These are phyloP conservation scores for Mallotus repandus DNA, from an alignment of 441 rosid genomes.

Conservation along the genomic window DNA sequence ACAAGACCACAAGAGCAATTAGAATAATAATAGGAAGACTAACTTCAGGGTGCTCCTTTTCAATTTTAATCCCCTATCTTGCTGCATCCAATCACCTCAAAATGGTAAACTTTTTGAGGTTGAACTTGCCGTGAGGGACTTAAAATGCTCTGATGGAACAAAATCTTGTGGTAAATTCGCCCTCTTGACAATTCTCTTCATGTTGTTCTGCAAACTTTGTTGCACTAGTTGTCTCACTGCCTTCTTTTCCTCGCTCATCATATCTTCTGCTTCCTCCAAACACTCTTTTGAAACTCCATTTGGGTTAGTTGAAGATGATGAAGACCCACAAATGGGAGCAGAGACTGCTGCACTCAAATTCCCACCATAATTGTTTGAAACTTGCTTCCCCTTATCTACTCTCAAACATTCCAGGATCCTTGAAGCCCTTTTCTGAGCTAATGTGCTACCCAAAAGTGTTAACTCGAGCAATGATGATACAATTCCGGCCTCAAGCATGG, in stretches of 20 bases:
- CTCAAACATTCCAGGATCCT: conserved; percentile 81
- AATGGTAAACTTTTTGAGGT: conserved; percentile 97
- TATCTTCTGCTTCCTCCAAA: conserved; percentile 52
- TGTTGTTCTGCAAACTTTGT: conserved; percentile 92
- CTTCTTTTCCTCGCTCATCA: conserved; percentile 98
- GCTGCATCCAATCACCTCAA: conserved; percentile 38
- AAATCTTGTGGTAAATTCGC: conserved; percentile 97
- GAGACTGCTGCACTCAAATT: conserved; percentile 62
- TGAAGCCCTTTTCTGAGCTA: conserved; percentile 95
- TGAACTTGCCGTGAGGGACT: conserved; percentile 75
- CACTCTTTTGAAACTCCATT: conserved; percentile 43
- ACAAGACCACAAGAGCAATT: conserved; percentile 7
- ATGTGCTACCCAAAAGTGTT: conserved; percentile 83
- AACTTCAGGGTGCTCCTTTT: conserved; percentile 31
- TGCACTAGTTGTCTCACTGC: conserved; percentile 94
- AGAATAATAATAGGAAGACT: conserved; percentile 33
- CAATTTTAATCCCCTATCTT: conserved; percentile 11
- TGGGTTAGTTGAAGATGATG: conserved; percentile 44
- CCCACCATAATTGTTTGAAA: conserved; percentile 54
- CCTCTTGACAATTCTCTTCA: conserved; percentile 94
- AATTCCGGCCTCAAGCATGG: conserved; percentile 91
- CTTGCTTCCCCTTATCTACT: conserved; percentile 89
- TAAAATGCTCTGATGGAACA: conserved; percentile 88
- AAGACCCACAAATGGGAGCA: conserved; percentile 81
- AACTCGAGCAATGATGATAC: conserved; percentile 80